Conservation (phyloP, 169 alveolate species). For the Hammondia hammondi region DNA sequence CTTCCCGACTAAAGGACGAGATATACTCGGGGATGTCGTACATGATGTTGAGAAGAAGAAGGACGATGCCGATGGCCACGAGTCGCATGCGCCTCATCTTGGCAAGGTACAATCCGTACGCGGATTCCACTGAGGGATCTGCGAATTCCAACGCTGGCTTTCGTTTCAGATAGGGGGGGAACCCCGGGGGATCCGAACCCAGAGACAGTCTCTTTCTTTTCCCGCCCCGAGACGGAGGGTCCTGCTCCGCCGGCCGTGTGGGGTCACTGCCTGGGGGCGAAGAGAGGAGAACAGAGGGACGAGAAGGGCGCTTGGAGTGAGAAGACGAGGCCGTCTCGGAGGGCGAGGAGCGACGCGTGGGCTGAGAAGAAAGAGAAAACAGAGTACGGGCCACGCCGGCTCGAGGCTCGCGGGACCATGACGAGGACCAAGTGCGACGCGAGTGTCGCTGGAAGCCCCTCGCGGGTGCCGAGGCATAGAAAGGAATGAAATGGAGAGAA, state of each 20-base stretch:
- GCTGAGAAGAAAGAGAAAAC: background rate
- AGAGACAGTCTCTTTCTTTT: background rate
- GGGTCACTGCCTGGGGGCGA: no score
- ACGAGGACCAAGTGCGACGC: no score
- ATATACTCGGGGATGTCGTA: slow-evolving; percentile 60
- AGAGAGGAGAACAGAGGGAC: no score
- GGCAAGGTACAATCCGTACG: slow-evolving; percentile 43
- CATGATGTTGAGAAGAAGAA: slow-evolving; percentile 37
- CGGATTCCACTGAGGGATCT: slow-evolving; percentile 39
- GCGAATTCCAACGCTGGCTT: slow-evolving; percentile 6
- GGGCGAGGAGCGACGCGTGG: background rate
- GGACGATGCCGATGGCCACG: slow-evolving; percentile 32
- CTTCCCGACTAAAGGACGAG: background rate
- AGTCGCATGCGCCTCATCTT: slow-evolving; percentile 41
- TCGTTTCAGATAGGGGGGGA: background rate
- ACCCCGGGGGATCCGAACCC: background rate
- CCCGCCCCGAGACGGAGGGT: no score
- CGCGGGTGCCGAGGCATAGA: no score
- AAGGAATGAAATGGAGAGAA: no score
- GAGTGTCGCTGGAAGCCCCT: no score
- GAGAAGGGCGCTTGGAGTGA: no score
- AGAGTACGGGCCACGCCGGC: no score
- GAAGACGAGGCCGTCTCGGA: no score
- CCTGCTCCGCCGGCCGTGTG: no score
- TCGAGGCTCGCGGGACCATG: no score